Percentiles rank a stretch among this genome's conserved stretches.
These are phyloP conservation scores for Botrytis fragariae DNA, from an alignment of 2,329 filamentous ascomycete species.

Conservation along the genomic window DNA sequence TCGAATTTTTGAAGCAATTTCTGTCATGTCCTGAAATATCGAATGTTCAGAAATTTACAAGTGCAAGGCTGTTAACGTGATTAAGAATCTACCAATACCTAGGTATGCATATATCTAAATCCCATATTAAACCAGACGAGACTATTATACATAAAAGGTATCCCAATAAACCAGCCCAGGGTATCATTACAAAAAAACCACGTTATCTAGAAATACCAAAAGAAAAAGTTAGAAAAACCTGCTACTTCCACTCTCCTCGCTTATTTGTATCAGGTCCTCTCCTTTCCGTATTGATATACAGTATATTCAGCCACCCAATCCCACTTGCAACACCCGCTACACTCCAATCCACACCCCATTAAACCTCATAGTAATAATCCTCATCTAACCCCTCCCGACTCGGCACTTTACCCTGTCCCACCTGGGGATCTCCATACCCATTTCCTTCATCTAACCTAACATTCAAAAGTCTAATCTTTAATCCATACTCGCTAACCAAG, in stretches of 20 bases:
- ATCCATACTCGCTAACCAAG: constrained; percentile 82
- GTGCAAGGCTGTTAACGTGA: background rate
- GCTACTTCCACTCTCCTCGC: background rate
- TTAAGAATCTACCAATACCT: background rate
- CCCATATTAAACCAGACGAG: background rate
- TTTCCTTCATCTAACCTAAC: constrained; percentile 79
- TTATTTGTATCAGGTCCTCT: background rate
- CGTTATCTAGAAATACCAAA: background rate
- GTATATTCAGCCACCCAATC: background rate
- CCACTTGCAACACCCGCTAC: background rate
- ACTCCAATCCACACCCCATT: background rate
- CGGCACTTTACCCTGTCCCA: constrained; percentile 66
- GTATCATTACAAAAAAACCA: constrained; percentile 16
- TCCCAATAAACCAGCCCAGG: constrained; percentile 9
- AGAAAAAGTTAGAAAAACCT: background rate
- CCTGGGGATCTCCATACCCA: constrained; percentile 61
- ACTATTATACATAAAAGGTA: background rate
- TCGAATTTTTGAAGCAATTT: background rate
- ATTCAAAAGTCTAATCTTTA: constrained; percentile 91
- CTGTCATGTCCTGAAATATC: background rate
- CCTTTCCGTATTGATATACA: background rate
- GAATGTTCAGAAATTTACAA: background rate
- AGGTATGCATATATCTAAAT: background rate
- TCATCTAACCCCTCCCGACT: constrained; percentile 83
- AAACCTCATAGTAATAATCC: constrained; percentile 77